Percentiles rank a stretch among this genome's conserved stretches.
phyloP scores from a whole-genome alignment of 2,329 filamentous ascomycete genomes.

The Elsinoe batatas region DNA sequence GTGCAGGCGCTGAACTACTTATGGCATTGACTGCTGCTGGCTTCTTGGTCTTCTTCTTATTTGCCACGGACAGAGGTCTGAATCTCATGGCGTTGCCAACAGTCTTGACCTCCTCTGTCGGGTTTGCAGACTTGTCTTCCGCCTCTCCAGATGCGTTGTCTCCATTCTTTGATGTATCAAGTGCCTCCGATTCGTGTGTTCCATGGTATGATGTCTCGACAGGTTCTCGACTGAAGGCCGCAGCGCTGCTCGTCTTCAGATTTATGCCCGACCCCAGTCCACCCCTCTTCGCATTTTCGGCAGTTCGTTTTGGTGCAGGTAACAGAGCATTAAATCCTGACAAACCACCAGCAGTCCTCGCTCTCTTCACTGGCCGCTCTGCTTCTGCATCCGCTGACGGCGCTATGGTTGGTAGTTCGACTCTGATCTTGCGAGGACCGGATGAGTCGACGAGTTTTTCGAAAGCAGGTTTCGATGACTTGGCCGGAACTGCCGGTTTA shows the following conservation, averaged over 20 bases:
- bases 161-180: conserved; percentile 26
- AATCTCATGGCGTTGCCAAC: conserved; percentile 79
- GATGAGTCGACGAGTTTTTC: conserved; percentile 73
- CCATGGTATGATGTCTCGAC: conserved; percentile 19
- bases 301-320: conserved; percentile 63
- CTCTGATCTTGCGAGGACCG: conserved; percentile 73
- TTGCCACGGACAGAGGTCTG: conserved; percentile 73
- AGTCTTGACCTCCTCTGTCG: conserved; percentile 51
- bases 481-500: conserved; percentile 30
- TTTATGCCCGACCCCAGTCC: conserved; percentile 50
- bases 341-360: conserved; percentile 56
- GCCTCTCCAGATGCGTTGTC: conserved; percentile 29
- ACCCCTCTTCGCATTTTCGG: conserved; percentile 21
- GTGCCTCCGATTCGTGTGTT: conserved; percentile 12
- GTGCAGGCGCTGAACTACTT: conserved; percentile 16
- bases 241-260: conserved; percentile 72
- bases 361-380: conserved; percentile 58
- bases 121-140: conserved; percentile 31
- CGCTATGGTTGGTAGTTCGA: conserved; percentile 58
- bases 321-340: conserved; percentile 78
- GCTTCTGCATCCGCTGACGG: conserved; percentile 29
- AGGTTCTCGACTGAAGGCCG: conserved; percentile 64
- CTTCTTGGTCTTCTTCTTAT: conserved; percentile 53
- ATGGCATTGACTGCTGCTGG: conserved; percentile 24
- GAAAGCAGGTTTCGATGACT: conserved; percentile 49